Evolutionary conservation across 306 rosid species (phyloP), one percentile per base, ranked within the genome.

Genomic region (Delonix regia): DNA sequence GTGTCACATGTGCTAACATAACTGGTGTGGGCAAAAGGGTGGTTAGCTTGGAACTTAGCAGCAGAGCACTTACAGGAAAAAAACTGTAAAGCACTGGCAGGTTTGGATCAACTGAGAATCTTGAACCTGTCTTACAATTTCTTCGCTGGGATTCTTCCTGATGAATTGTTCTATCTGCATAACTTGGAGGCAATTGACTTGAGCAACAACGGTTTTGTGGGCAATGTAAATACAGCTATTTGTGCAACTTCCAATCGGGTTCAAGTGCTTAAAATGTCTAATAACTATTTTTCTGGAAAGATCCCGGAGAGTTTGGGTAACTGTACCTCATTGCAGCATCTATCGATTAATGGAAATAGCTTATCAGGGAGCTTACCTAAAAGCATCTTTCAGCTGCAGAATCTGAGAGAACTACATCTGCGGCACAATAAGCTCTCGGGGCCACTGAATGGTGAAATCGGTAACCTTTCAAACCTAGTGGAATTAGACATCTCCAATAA

Each of bases 101-200:
- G 69, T 69, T 41, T 81, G 72, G 85, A 76, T 81, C 77, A 75
- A 28, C 38, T 81, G 16, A 81, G 68, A 70, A 71, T 76, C 22
- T 61, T 81, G 8, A 81, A 75, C 28, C 73, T 81, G 53, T 81
- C 85, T 73, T 33, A 69, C 27, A 75, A 81, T 81, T 69, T 81
- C 61, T 9, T 81, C 1, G 36, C n/a, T 13, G 77, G 77, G 33
- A 75, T 52, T 39, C 39, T 75, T 60, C 85, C 85, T 36, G 57
- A 75, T 24, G 65, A 60, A 38, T 39, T 81, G 67, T 75, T 81
- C 69, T 70, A 21, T 12, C 73, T 75, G 18, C 41, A 49, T n/a
- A 81, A 81, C 77, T 60, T 81, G 73, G 73, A 81, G 77, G 73
- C 36, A 0, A 39, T 81, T 30, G 85, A 81, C 73, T 60, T 81